These are phyloP conservation scores for Nigrospora sphaerica DNA, from an alignment of 2,329 filamentous ascomycete genomes.

Conservation along the genomic window DNA sequence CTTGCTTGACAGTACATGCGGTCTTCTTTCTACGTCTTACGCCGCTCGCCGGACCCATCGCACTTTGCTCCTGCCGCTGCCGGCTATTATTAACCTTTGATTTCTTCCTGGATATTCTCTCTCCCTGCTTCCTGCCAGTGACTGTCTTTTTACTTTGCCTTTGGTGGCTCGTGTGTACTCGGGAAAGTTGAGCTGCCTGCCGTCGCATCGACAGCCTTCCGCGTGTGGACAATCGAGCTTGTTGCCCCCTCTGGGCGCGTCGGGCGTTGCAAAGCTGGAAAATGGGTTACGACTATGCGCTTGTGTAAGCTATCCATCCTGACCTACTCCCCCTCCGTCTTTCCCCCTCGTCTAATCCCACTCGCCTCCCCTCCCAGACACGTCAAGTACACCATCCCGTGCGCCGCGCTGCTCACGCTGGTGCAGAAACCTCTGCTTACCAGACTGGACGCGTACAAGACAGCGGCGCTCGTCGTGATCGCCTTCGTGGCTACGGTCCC, in stretches of 20 bases:
- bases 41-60: too few species aligned
- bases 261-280: neutral
- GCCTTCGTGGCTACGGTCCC: constrained; percentile 63
- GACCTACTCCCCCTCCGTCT: neutral
- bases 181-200: too few species aligned
- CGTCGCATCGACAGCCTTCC: too few species aligned
- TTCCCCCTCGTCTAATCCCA: neutral
- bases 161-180: too few species aligned
- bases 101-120: too few species aligned
- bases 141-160: too few species aligned
- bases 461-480: constrained; percentile 51
- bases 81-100: too few species aligned
- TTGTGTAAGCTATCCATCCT: constrained; percentile 42
- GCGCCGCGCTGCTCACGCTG: constrained; percentile 50
- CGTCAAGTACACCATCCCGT: constrained; percentile 59
- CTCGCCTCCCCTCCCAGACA: constrained; percentile 35
- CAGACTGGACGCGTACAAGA: constrained; percentile 54
- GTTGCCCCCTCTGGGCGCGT: neutral
- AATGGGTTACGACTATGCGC: constrained; percentile 56
- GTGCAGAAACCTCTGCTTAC: constrained; percentile 56
- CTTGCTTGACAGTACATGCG: too few species aligned
- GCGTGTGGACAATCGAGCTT: too few species aligned
- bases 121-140: too few species aligned
- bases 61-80: too few species aligned
- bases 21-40: too few species aligned